These are phyloP conservation scores for bread wheat (Triticum aestivum) DNA, from an alignment of 176 grass and related monocot genomes.

Conservation along the genomic window DNA sequence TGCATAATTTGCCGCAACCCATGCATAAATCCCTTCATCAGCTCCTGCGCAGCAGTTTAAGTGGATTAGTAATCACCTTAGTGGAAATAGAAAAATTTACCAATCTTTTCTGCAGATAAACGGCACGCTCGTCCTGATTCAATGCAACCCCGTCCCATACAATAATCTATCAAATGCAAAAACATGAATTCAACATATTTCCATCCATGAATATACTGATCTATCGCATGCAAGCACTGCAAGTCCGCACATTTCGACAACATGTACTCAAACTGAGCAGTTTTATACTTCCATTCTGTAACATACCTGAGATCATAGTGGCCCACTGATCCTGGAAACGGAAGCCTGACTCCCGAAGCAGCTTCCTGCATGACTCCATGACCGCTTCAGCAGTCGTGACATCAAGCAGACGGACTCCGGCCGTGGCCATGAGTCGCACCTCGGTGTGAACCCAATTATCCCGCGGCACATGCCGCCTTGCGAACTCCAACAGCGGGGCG, in stretches of 20 bases:
- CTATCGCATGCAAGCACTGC: neutral
- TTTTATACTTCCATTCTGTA: neutral
- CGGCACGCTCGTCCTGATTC: neutral
- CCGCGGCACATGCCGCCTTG: constrained; percentile 42
- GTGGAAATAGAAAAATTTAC: neutral
- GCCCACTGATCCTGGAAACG: constrained; percentile 73
- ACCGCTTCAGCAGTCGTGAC: constrained; percentile 36
- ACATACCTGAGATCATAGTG: constrained; percentile 79
- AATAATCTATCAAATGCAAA: constrained; percentile 4
- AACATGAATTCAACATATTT: constrained; percentile 10
- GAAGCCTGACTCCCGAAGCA: constrained; percentile 63
- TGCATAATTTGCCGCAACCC: constrained; percentile 88
- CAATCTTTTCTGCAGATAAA: neutral
- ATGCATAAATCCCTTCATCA: constrained; percentile 90
- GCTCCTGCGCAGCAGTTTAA: constrained; percentile 52
- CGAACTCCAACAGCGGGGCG: constrained; percentile 71
- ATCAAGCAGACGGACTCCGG: constrained; percentile 67
- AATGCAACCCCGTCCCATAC: neutral
- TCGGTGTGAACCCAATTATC: constrained; percentile 52
- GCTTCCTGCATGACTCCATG: constrained; percentile 72
- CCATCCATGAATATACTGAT: neutral
- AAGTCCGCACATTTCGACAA: neutral
- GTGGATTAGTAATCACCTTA: constrained; percentile 20
- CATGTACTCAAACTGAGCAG: neutral
- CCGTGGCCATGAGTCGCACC: constrained; percentile 88